A percentile compares a stretch with the other conserved stretches of the same genome.
Evolutionary conservation across 2,329 filamentous ascomycete species (phyloP).

Genomic region (Dactylellina cionopaga): DNA sequence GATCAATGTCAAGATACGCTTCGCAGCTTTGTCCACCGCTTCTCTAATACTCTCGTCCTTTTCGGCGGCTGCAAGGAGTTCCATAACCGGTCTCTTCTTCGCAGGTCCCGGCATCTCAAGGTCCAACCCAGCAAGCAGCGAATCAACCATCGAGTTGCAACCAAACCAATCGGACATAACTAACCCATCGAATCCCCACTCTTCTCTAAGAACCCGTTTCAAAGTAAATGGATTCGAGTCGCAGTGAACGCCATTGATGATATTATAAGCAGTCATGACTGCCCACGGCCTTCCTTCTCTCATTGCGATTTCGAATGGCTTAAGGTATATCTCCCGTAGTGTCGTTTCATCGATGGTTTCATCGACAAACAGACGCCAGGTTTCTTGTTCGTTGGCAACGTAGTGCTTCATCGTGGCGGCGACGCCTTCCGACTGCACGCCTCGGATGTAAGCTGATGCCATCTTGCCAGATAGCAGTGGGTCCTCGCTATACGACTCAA

Average conservation of each 20-base stretch:
- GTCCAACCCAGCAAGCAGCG: slow-evolving; percentile 66
- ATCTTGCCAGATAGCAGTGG: slow-evolving; percentile 74
- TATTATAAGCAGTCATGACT: slow-evolving; percentile 75
- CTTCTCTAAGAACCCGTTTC: slow-evolving; percentile 57
- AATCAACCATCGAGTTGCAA: slow-evolving; percentile 67
- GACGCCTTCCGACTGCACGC: slow-evolving; percentile 73
- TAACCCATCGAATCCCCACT: slow-evolving; percentile 60
- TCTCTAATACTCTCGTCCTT: slow-evolving; percentile 27
- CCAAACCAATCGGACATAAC: slow-evolving; percentile 62
- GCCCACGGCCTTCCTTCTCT: slow-evolving; percentile 75
- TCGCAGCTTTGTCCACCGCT: slow-evolving; percentile 32
- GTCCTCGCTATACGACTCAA: slow-evolving; percentile 83
- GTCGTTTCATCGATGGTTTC: slow-evolving; percentile 72
- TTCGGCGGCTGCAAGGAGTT: slow-evolving; percentile 26
- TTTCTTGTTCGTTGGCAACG: slow-evolving; percentile 78
- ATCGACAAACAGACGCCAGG: slow-evolving; percentile 72
- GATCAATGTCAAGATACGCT: slow-evolving; percentile 36
- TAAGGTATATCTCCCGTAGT: slow-evolving; percentile 76
- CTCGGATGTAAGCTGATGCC: slow-evolving; percentile 69
- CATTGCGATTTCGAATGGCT: slow-evolving; percentile 77
- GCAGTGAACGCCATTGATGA: slow-evolving; percentile 69
- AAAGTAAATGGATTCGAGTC: slow-evolving; percentile 59
- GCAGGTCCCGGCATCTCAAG: slow-evolving; percentile 68
- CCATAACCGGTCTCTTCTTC: slow-evolving; percentile 28
- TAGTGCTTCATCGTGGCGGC: slow-evolving; percentile 81